These are phyloP conservation scores for Russula sp. DNA, from an alignment of 768 basidiomycete species.

Conservation along the genomic window DNA sequence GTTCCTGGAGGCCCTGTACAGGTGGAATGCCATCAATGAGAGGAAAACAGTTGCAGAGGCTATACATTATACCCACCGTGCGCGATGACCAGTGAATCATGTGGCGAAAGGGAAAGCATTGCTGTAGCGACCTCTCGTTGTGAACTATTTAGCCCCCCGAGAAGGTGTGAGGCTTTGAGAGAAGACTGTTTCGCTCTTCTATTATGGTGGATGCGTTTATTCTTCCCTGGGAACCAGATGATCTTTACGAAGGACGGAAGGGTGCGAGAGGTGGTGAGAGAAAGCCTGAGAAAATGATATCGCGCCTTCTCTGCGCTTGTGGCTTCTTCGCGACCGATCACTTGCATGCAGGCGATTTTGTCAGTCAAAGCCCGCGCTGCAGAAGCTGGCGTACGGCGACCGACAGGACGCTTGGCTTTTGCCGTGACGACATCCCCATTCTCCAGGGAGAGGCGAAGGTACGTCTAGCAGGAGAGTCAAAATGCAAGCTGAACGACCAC, in stretches of 20 bases:
- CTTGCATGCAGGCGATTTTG: neutral
- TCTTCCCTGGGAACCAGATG: slow-evolving; percentile 8
- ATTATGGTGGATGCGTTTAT: neutral
- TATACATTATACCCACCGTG: slow-evolving; percentile 1
- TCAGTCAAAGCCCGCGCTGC: neutral
- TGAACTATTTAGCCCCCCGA: neutral
- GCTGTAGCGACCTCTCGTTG: slow-evolving; percentile 8
- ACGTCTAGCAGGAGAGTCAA: neutral
- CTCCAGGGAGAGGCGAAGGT: neutral
- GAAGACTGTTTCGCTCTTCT: neutral
- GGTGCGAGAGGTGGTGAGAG: neutral
- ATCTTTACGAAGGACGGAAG: neutral
- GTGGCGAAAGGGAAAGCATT: slow-evolving; percentile 1
- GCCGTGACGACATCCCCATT: slow-evolving; percentile 2
- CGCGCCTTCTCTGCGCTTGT: slow-evolving; percentile 7
- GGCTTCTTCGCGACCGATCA: slow-evolving; percentile 15
- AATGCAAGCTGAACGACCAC: too few species aligned
- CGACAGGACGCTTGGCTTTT: neutral
- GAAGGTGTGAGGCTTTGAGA: neutral
- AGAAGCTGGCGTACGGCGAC: neutral
- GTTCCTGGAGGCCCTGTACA: slow-evolving; percentile 20
- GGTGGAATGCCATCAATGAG: neutral
- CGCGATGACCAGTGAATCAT: slow-evolving; percentile 13
- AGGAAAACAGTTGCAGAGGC: neutral
- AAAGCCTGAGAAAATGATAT: neutral